These are phyloP conservation scores for Vanrija sp. DNA, from an alignment of 1,284 basidiomycete species.

Conservation along the genomic window DNA sequence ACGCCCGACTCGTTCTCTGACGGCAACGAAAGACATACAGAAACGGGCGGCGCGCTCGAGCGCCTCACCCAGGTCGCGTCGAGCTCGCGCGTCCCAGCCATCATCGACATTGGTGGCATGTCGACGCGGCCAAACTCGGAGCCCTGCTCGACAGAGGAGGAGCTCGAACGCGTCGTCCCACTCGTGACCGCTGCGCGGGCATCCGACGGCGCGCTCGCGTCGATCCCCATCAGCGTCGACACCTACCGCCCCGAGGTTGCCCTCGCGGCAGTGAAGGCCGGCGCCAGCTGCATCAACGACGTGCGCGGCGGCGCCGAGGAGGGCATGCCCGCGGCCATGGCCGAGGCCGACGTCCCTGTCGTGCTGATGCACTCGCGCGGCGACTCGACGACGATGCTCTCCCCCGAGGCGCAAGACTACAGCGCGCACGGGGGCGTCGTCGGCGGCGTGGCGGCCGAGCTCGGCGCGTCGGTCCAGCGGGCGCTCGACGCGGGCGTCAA, in stretches of 20 bases:
- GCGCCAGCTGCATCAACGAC: conserved; percentile 93
- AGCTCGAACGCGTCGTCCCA: conserved; percentile 69
- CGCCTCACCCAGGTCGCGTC: conserved; percentile 20
- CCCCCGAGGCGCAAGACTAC: conserved; percentile 68
- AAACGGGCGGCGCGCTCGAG: conserved; percentile 27
- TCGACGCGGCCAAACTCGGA: conserved; percentile 74
- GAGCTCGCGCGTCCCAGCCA: conserved; percentile 52
- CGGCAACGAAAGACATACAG: conserved; percentile 54
- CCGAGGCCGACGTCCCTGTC: conserved; percentile 60
- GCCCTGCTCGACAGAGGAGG: conserved; percentile 68
- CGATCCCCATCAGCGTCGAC: conserved; percentile 74
- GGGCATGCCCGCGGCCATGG: conserved; percentile 65
- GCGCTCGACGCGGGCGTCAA: conserved; percentile 76
- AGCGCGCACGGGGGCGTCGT: conserved; percentile 55
- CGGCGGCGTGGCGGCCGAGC: conserved; percentile 67
- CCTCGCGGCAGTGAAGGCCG: conserved; percentile 67
- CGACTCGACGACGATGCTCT: conserved; percentile 57
- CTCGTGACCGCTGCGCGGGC: conserved; percentile 54
- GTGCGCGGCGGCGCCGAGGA: conserved; percentile 67
- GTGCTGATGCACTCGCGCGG: conserved; percentile 92
- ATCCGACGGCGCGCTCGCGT: conserved; percentile 12
- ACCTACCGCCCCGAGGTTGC: conserved; percentile 88
- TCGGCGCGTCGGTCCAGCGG: conserved; percentile 63
- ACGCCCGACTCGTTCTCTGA: conserved; percentile 99
- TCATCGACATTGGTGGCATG: conserved; percentile 92